Conservation (phyloP, 176 grass and related monocot genomes). For the Puya raimondii region DNA sequence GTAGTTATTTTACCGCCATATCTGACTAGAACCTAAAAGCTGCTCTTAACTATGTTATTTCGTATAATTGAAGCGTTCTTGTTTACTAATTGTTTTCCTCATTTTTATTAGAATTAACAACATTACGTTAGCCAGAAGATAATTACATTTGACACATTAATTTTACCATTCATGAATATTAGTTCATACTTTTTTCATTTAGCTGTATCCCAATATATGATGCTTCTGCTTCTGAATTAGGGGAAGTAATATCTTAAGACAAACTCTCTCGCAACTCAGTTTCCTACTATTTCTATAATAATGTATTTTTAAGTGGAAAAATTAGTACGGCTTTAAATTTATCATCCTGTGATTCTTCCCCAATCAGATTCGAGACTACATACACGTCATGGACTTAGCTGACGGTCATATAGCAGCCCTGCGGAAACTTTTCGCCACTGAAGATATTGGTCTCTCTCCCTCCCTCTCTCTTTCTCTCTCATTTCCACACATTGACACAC, state of each 20-base stretch:
- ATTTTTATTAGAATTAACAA: too few relatives aligned
- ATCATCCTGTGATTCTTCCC: background rate
- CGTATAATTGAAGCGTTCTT: too few relatives aligned
- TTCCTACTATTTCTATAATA: background rate
- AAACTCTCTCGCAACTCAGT: background rate
- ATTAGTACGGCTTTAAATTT: background rate
- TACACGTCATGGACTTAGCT: conserved; percentile 89
- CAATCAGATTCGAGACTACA: conserved; percentile 75
- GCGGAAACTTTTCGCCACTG: conserved; percentile 52
- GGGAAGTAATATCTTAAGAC: background rate
- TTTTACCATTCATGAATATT: background rate
- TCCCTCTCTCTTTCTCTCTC: background rate
- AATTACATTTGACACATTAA: too few relatives aligned
- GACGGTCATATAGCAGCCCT: conserved; percentile 86
- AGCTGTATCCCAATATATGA: background rate
- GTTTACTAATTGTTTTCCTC: too few relatives aligned
- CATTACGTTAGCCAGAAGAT: too few relatives aligned
- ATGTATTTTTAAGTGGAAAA: background rate
- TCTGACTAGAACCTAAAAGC: too few relatives aligned
- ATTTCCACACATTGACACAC: background rate
- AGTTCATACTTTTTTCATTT: background rate
- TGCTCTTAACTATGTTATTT: too few relatives aligned
- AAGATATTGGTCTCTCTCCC: conserved; percentile 36
- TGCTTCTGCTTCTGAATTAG: background rate
- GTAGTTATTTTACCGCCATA: too few relatives aligned